Conservation (phyloP, 352 stramenopile species). For the Globisporangium middletonii region DNA sequence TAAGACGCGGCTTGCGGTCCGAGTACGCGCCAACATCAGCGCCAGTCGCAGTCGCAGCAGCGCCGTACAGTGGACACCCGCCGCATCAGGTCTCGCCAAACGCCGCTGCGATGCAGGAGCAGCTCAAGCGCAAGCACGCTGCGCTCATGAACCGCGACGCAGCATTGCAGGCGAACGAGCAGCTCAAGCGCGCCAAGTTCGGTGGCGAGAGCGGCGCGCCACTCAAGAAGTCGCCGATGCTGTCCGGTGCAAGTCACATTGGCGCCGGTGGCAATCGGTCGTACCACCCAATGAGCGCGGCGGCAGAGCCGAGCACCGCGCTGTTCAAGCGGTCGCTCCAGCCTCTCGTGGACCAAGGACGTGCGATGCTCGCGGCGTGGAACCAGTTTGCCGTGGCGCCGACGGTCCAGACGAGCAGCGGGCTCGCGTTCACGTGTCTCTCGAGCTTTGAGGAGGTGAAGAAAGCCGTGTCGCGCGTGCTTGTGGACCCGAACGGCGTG, state of each 20-base stretch:
- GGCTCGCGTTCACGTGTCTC: constrained; percentile 54
- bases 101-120: constrained; percentile 6
- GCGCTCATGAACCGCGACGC: background rate
- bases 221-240: constrained; percentile 4
- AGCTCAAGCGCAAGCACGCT: constrained; percentile 16
- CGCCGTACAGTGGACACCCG: constrained; percentile 1
- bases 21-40: constrained; percentile 1
- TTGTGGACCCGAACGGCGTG: constrained; percentile 36
- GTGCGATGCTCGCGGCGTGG: constrained; percentile 69
- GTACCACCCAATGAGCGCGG: constrained; percentile 4
- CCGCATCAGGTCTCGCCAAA: constrained; percentile 8
- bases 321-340: constrained; percentile 54
- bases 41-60: background rate
- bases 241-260: background rate
- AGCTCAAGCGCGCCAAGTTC: constrained; percentile 14
- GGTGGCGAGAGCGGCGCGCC: background rate
- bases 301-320: constrained; percentile 7
- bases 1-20: constrained; percentile 14
- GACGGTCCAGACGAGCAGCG: constrained; percentile 46
- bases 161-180: constrained; percentile 6
- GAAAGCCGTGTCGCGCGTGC: constrained; percentile 57
- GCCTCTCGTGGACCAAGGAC: constrained; percentile 53
- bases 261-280: background rate
- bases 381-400: constrained; percentile 57
- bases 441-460: constrained; percentile 81